Evolutionary conservation across 139 green algal genomes (phyloP), one percentile per base, ranked within the genome.

Genomic region (Chlamydomonas sphaeroides): DNA sequence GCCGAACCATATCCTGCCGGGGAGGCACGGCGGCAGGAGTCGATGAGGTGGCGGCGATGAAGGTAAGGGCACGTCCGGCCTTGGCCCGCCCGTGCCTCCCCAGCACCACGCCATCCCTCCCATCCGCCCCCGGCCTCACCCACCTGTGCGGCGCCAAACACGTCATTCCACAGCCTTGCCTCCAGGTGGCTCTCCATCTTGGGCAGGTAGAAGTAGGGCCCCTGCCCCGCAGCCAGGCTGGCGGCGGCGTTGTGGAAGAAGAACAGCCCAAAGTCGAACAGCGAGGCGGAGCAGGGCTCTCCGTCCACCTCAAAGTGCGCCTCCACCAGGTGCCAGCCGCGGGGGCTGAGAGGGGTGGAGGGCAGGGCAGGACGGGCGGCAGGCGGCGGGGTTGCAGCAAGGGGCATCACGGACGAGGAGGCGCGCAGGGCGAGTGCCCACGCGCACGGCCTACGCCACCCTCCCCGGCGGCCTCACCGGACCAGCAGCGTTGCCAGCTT

Each of bases 101-200:
- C n/a, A n/a, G n/a, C n/a, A n/a, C n/a, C n/a, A n/a, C n/a, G n/a
- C n/a, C n/a, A n/a, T n/a, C n/a, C n/a, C n/a, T n/a, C n/a, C n/a
- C n/a, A n/a, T n/a, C n/a, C n/a, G n/a, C n/a, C n/a, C n/a, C n/a
- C n/a, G n/a, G n/a, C n/a, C n/a, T n/a, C n/a, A n/a, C n/a, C n/a
- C n/a, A n/a, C n/a, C n/a, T 96, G 91, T 10, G 88, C 78, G 51
- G 86, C n/a, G 72, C 82, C 83, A 84, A 96, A 96, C 17, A 94
- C 84, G 51, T 95, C 89, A 78, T 96, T 96, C 92, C 92, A 96
- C 66, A 95, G 87, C 68, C 90, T 89, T 14, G 93, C 93, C 88
- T 98, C 95, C 80, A 96, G 88, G 87, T 96, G 92, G 86, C 86
- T 91, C 92, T 98, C 89, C 95, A 98, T 97, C 88, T 97, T 98